phyloP scores from a whole-genome alignment of 352 stramenopile genomes.

The Pythium vanterpoolii region DNA sequence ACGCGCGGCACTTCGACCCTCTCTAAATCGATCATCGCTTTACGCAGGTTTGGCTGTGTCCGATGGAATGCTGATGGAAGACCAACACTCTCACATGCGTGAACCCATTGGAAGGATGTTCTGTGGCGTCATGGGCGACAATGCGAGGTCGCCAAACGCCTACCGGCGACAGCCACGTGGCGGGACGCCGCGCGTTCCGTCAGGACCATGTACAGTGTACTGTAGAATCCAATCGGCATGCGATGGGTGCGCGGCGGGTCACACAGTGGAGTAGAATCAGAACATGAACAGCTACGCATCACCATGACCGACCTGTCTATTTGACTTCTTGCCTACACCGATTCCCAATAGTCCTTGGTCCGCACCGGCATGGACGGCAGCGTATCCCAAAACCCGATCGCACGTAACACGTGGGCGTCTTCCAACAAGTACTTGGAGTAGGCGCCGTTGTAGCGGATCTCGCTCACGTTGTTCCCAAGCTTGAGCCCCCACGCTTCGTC shows the following conservation, averaged over 20 bases:
- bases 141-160: not conserved
- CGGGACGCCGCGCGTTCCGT: not conserved
- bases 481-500: constrained; percentile 16
- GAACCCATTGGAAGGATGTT: not conserved
- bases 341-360: constrained; percentile 9
- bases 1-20: not conserved
- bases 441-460: constrained; percentile 19
- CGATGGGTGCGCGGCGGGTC: not conserved
- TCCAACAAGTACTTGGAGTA: constrained; percentile 17
- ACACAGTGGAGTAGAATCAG: not conserved
- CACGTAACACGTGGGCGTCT: constrained; percentile 4
- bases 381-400: constrained; percentile 19
- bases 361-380: constrained; percentile 1
- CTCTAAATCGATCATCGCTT: not conserved
- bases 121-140: not conserved
- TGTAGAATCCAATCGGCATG: not conserved
- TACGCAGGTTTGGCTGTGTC: not conserved
- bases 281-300: not conserved
- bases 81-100: not conserved
- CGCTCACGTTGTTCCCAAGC: constrained; percentile 14
- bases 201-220: no score
- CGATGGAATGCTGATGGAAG: not conserved
- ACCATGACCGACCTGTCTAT: not conserved
- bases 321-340: not conserved
- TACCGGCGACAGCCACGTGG: not conserved